Conservation (phyloP, 169 alveolate genomes). For the Plasmodium vivax region DNA sequence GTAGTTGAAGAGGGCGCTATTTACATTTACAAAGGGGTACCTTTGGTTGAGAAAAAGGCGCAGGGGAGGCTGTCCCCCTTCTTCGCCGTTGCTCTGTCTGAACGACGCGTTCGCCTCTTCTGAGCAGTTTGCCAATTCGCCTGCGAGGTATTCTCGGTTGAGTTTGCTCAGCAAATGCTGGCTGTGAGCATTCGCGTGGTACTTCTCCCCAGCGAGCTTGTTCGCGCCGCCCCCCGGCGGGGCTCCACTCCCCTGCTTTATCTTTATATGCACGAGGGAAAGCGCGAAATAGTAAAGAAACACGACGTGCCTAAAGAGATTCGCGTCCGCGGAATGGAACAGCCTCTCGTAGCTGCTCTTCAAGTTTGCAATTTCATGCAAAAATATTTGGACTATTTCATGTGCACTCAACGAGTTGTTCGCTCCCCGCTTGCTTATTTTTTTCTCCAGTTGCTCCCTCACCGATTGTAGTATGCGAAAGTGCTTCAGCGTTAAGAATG, state of each 20-base stretch:
- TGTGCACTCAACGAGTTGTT: not conserved
- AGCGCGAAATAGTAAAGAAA: slow-evolving; percentile 50
- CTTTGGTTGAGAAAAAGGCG: not conserved
- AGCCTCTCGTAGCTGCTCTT: slow-evolving; percentile 21
- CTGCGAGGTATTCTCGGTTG: not conserved
- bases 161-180: not conserved
- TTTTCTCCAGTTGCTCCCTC: not conserved
- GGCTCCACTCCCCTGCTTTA: not conserved
- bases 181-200: not conserved
- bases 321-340: slow-evolving; percentile 29
- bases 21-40: slow-evolving; percentile 73
- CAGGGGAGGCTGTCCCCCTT: not conserved
- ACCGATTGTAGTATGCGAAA: slow-evolving; percentile 20
- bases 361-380: slow-evolving; percentile 25
- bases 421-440: not conserved
- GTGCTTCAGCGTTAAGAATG: slow-evolving; percentile 56
- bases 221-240: not conserved
- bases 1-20: slow-evolving; percentile 50
- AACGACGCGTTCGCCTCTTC: not conserved
- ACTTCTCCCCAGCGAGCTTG: not conserved
- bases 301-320: slow-evolving; percentile 49
- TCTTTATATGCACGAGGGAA: slow-evolving; percentile 52
- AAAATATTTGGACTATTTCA: slow-evolving; percentile 17
- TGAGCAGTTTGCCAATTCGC: not conserved
- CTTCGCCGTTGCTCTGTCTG: not conserved